These are phyloP conservation scores for Hanseniaspora lindneri DNA, from an alignment of 805 yeast species.

Conservation along the genomic window DNA sequence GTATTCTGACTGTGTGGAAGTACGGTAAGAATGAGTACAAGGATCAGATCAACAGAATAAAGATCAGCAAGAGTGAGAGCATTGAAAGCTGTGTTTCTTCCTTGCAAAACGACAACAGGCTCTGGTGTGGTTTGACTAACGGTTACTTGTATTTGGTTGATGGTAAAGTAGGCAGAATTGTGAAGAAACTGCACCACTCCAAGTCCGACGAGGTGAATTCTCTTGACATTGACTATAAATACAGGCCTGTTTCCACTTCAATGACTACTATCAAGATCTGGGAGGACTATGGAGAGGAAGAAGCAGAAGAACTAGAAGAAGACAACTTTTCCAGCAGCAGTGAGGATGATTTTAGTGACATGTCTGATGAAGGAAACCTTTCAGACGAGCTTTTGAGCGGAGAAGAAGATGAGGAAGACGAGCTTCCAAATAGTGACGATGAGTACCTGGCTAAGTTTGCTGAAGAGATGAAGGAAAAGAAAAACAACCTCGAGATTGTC, in stretches of 20 bases:
- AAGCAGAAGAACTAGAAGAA: constrained; percentile 25
- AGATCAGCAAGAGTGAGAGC: constrained; percentile 55
- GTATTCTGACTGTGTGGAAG: constrained; percentile 78
- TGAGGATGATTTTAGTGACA: constrained; percentile 17
- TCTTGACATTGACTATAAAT: constrained; percentile 70
- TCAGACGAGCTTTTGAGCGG: constrained; percentile 24
- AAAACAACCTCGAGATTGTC: constrained; percentile 8
- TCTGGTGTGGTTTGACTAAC: constrained; percentile 72
- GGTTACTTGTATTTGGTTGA: constrained; percentile 62
- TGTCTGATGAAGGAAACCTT: constrained; percentile 15
- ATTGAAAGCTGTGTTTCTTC: constrained; percentile 57
- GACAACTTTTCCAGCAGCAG: constrained; percentile 19
- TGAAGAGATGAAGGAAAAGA: constrained; percentile 6
- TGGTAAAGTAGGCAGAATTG: constrained; percentile 48
- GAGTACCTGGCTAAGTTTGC: constrained; percentile 11
- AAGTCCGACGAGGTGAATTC: constrained; percentile 59
- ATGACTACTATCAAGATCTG: constrained; percentile 74
- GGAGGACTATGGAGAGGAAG: constrained; percentile 34
- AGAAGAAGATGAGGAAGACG: constrained; percentile 22
- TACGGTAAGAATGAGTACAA: constrained; percentile 51
- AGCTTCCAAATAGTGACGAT: constrained; percentile 16
- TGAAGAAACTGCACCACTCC: constrained; percentile 58
- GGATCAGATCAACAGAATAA: constrained; percentile 72
- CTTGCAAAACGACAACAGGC: constrained; percentile 36
- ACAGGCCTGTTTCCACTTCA: constrained; percentile 69